Conservation (phyloP, 2,329 filamentous ascomycete species). For the Chaetomiaceae sp. region DNA sequence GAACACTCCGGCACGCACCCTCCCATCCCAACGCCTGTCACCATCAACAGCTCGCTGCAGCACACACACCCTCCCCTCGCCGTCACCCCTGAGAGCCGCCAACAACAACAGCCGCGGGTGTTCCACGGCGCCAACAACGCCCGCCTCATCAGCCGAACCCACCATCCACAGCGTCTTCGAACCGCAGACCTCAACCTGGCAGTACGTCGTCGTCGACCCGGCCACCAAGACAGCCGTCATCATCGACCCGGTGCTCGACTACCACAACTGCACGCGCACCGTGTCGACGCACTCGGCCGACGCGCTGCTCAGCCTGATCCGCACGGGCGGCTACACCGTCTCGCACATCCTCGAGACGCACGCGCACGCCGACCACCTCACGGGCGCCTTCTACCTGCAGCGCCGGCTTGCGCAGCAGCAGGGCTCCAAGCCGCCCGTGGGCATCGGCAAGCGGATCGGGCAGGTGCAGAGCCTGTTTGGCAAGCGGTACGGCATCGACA, state of each 20-base stretch:
- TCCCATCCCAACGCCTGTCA: not conserved
- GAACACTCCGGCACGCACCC: not conserved
- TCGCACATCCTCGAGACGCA: constrained; percentile 57
- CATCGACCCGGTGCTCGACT: constrained; percentile 60
- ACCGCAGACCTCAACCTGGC: constrained; percentile 48
- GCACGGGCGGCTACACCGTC: constrained; percentile 43
- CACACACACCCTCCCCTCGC: not conserved
- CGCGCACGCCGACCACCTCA: constrained; percentile 57
- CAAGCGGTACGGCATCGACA: constrained; percentile 41
- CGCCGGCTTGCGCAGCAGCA: constrained; percentile 34
- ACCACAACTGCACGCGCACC: constrained; percentile 36
- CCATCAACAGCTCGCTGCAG: too few species aligned
- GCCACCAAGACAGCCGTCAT: constrained; percentile 45
- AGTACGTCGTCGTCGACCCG: constrained; percentile 56
- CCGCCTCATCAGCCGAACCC: constrained; percentile 27
- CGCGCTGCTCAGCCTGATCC: constrained; percentile 40
- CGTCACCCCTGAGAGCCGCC: too few species aligned
- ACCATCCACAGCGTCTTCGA: constrained; percentile 38
- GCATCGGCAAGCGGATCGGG: constrained; percentile 52
- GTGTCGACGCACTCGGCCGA: constrained; percentile 52
- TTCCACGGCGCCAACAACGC: not conserved
- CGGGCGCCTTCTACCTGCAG: constrained; percentile 55
- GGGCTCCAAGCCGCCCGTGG: constrained; percentile 38
- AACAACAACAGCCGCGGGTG: not conserved
- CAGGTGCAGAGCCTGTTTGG: constrained; percentile 49